Evolutionary conservation across 768 basidiomycete genomes (phyloP).

Genomic region (Amylocystis lapponica): DNA sequence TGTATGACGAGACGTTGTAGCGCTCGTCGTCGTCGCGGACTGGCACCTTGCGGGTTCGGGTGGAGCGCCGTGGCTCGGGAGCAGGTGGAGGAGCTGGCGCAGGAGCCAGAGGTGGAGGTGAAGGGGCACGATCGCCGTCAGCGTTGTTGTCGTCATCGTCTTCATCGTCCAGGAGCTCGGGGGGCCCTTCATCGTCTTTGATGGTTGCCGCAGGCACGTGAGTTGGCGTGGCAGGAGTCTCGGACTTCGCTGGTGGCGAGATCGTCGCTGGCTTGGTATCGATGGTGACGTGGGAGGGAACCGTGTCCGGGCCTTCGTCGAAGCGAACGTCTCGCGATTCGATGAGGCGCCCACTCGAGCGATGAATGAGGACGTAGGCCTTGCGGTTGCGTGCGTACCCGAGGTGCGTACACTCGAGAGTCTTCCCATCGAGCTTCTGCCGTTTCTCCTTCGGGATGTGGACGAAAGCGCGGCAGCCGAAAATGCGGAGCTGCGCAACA

Average conservation of each 20-base stretch:
- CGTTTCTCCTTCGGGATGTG: conserved; percentile 13
- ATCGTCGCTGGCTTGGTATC: background rate
- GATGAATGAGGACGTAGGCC: conserved; percentile 9
- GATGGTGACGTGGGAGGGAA: background rate
- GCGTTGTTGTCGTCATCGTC: background rate
- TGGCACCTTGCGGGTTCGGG: background rate
- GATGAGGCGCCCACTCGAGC: background rate
- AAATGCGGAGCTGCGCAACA: conserved; percentile 15
- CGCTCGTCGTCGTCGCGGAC: background rate
- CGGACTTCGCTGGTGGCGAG: background rate
- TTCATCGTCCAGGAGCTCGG: background rate
- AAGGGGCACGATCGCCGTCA: background rate
- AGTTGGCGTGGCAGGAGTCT: background rate
- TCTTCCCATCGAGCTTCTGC: conserved; percentile 12
- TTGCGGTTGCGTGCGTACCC: conserved; percentile 6
- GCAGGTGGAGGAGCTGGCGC: background rate
- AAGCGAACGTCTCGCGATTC: conserved; percentile 10
- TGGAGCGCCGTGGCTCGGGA: background rate
- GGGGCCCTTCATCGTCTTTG: background rate
- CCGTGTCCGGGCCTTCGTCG: conserved; percentile 5
- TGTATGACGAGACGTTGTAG: conserved; percentile 4
- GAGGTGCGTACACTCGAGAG: conserved; percentile 10
- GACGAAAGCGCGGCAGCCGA: conserved; percentile 20
- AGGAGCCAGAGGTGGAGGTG: background rate
- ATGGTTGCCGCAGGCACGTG: background rate